Conservation (phyloP, 805 yeast species). For the Cyberlindnera japonica region DNA sequence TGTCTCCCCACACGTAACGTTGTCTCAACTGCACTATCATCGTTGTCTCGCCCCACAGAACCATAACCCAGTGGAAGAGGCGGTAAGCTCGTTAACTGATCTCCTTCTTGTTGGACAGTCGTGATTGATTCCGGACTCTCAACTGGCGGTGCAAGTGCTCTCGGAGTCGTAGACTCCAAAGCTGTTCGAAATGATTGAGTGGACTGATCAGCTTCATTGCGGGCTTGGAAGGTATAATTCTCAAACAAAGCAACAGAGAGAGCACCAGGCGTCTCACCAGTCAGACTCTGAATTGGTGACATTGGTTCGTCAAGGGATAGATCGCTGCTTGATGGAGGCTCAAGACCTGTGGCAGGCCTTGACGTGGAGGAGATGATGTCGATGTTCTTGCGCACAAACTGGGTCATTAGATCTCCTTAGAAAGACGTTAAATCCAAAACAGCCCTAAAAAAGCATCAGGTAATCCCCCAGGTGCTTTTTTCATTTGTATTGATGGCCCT, state of each 20-base stretch:
- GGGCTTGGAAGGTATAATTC: constrained; percentile 7
- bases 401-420: constrained; percentile 15
- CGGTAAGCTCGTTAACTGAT: neutral
- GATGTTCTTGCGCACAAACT: constrained; percentile 21
- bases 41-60: neutral
- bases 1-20: neutral
- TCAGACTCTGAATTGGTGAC: neutral
- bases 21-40: neutral
- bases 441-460: no score
- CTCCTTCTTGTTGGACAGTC: neutral
- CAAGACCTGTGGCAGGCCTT: constrained; percentile 4
- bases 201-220: constrained; percentile 5
- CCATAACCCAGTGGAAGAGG: constrained; percentile 2
- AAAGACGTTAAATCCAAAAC: neutral
- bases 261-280: neutral
- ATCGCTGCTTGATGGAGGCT: neutral
- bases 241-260: constrained; percentile 4
- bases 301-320: neutral
- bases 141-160: neutral
- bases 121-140: neutral
- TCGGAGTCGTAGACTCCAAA: constrained; percentile 2
- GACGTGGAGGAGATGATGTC: constrained; percentile 20
- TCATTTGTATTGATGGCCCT: neutral
- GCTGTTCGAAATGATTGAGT: constrained; percentile 8
- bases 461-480: no score